Conservation (phyloP, 345 rosid genomes). For the Eutrema heterophyllum region DNA sequence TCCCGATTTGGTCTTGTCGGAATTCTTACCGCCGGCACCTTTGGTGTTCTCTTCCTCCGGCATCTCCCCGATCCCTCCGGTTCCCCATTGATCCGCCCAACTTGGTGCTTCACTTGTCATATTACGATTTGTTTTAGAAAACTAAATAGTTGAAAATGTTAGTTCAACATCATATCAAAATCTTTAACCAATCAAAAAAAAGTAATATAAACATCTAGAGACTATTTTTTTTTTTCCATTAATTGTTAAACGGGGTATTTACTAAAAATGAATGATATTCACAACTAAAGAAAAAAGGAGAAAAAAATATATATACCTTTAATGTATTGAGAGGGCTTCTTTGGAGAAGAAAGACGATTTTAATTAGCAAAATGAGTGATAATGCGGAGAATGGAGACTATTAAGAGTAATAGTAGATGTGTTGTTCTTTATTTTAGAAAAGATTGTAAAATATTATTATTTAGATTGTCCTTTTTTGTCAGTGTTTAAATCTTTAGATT, state of each 20-base stretch:
- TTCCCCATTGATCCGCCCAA: slow-evolving; percentile 98
- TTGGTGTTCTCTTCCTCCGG: slow-evolving; percentile 38
- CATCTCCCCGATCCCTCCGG: slow-evolving; percentile 62
- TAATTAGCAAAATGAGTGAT: slow-evolving; percentile 11
- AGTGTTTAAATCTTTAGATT: slow-evolving; percentile 6
- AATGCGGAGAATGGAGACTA: neutral
- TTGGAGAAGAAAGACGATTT: slow-evolving; percentile 12
- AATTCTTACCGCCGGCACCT: slow-evolving; percentile 33
- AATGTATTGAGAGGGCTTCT: slow-evolving; percentile 15
- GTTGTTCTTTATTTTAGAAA: neutral
- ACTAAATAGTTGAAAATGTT: neutral
- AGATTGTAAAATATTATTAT: neutral
- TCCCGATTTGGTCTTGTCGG: slow-evolving; percentile 27
- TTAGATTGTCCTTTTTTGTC: slow-evolving; percentile 9
- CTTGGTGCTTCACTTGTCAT: slow-evolving; percentile 79
- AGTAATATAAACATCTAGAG: neutral
- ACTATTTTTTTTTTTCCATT: neutral
- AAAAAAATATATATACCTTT: neutral
- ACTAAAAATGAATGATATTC: neutral
- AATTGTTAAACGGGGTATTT: neutral
- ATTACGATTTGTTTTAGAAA: neutral
- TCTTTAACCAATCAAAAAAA: neutral
- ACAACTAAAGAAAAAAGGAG: neutral
- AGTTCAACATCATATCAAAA: neutral
- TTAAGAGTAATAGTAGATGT: neutral